Percentiles rank a stretch among this genome's conserved stretches.
phyloP scores from a whole-genome alignment of 257 asterid genomes.

The Solanum microdontum region DNA sequence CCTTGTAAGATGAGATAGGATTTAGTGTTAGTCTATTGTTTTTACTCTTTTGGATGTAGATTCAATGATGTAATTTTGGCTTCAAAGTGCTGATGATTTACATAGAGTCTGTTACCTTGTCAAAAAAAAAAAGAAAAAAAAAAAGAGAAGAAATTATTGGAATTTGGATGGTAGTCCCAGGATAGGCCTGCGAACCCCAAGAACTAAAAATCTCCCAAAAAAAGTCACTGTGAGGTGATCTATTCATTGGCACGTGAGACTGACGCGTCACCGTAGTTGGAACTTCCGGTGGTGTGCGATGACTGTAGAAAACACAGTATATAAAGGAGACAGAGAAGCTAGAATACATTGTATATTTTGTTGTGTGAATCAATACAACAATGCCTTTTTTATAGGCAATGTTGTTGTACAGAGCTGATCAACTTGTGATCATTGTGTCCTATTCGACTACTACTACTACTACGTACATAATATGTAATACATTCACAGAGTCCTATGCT shows the following conservation, averaged over 20 bases:
- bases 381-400: background rate
- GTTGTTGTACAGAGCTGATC: background rate
- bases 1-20: background rate
- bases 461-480: no score
- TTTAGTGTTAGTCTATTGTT: background rate
- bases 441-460: no score
- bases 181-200: background rate
- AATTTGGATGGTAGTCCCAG: background rate
- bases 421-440: background rate
- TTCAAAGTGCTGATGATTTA: background rate
- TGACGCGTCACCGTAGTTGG: background rate
- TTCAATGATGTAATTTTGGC: background rate
- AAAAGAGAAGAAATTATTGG: background rate
- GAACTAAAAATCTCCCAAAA: background rate
- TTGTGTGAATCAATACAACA: background rate
- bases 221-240: background rate
- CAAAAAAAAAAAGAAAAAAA: background rate
- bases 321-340: background rate
- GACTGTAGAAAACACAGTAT: background rate
- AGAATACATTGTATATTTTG: no score
- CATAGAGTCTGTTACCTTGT: background rate
- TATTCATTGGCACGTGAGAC: background rate
- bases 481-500: no score
- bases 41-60: background rate
- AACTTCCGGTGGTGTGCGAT: background rate